Base-by-base conservation (phyloP, 139 green algal genomes). In the Micractinium conductrix region DNA sequence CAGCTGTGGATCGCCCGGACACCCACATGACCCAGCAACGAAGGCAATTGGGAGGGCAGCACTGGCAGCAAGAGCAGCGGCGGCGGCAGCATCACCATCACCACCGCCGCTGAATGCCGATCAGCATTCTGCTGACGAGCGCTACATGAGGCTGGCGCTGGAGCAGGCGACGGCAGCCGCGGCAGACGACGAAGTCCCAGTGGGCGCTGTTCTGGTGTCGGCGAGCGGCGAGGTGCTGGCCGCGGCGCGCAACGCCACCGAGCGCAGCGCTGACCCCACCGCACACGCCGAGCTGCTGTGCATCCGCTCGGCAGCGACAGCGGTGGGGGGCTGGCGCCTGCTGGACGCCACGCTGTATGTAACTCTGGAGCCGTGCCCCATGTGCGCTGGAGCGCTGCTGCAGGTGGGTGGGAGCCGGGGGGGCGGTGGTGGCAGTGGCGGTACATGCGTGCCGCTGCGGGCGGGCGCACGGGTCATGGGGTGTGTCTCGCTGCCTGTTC, bases 321-420 rank as follows among this genome's bases (percentile, higher is more conserved):
- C n/a, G 30, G 68, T 70, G 53, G 84, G 88, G 1, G 83, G 78
- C 8, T 98, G 95, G 94, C 86, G 94, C 7, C 85, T 98, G 48
- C 84, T 90, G 44, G 91, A 90, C 12, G 74, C 90, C n/a, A 98
- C 94, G 0, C 68, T 99, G 28, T 99, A 98, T 79, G 92, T 96
- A 9, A 99, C 95, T 0, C 74, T 98, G 53, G 97, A 99, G 92
- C 97, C 97, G 0, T 99, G 97, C 73, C 88, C 95, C 30, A 99
- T 99, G 97, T 99, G 97, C 76, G 97, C 95, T 22, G 97, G 97
- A 0, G 97, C 95, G 0, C 75, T 98, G 24, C 85, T 99, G 60
- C 70, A 78, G 70, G 70, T 78, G 70, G 12, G 70, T 2, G 60
- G 26, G 14, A 28, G 60, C 19, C 35, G 60, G 60, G 60, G 35